Evolutionary conservation across 75 land plant species (phyloP).

Genomic region (Larix kaempferi): DNA sequence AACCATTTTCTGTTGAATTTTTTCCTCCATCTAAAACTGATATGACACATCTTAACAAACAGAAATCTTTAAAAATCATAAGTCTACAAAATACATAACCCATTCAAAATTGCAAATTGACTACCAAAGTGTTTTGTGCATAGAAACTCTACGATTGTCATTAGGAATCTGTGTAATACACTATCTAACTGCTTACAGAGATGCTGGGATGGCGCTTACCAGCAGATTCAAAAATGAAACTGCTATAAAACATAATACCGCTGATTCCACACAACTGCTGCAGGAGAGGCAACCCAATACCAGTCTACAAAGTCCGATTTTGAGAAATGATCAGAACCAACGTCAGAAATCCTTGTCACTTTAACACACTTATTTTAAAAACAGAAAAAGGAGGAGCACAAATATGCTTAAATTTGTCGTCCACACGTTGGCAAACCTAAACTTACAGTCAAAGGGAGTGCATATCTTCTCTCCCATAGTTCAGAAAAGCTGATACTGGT

Average conservation of each 20-base stretch:
- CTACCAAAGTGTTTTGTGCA: too few relatives aligned
- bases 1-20: too few relatives aligned
- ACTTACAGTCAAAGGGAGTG: constrained; percentile 15
- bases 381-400: background rate
- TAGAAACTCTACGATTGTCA: too few relatives aligned
- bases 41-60: too few relatives aligned
- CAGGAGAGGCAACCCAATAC: constrained; percentile 69
- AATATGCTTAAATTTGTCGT: background rate
- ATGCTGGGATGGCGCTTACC: constrained; percentile 36
- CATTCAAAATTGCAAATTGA: too few relatives aligned
- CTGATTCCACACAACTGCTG: constrained; percentile 89
- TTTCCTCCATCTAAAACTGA: too few relatives aligned
- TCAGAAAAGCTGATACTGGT: constrained; percentile 10
- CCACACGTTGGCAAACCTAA: background rate
- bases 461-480: constrained; percentile 10
- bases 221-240: constrained; percentile 74
- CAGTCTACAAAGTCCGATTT: constrained; percentile 43
- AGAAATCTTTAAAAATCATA: too few relatives aligned
- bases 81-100: too few relatives aligned
- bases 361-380: background rate
- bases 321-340: background rate
- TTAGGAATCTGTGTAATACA: too few relatives aligned
- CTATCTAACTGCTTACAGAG: too few relatives aligned
- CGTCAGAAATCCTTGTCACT: background rate
- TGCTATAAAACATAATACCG: constrained; percentile 79